A percentile compares a stretch with the other conserved stretches of the same genome.
phyloP scores from a whole-genome alignment of 1,284 basidiomycete genomes.

The Trichosporon asahii region DNA sequence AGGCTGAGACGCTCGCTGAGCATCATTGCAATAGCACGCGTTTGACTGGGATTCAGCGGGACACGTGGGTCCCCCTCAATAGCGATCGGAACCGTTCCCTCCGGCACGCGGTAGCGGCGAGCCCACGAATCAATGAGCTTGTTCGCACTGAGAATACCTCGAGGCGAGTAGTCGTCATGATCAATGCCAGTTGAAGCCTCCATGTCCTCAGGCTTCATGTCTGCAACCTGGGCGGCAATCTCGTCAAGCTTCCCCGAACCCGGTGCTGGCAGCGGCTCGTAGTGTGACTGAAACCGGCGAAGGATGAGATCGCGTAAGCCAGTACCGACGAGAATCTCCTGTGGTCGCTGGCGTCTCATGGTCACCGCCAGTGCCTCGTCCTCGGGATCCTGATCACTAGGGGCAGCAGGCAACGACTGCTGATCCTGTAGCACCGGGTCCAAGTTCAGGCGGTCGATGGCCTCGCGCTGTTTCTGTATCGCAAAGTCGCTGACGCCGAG shows the following conservation, averaged over 20 bases:
- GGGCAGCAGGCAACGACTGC: background rate
- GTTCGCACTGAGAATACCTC: conserved; percentile 65
- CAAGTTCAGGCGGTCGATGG: conserved; percentile 61
- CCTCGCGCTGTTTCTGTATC: conserved; percentile 66
- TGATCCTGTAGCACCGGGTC: conserved; percentile 57
- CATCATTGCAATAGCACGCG: conserved; percentile 80
- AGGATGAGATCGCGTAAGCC: conserved; percentile 66
- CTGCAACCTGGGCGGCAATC: conserved; percentile 23
- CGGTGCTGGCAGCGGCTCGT: conserved; percentile 21
- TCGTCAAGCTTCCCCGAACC: conserved; percentile 11
- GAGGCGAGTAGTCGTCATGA: conserved; percentile 12
- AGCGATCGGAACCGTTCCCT: conserved; percentile 57
- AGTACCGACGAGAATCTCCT: conserved; percentile 64
- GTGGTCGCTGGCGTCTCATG: conserved; percentile 43
- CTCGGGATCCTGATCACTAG: conserved; percentile 1
- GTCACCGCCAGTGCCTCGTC: conserved; percentile 20
- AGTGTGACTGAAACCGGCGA: conserved; percentile 53
- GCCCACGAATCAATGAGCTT: conserved; percentile 73
- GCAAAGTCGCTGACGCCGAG: conserved; percentile 65
- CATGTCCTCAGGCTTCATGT: conserved; percentile 36
- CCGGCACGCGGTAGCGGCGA: conserved; percentile 59
- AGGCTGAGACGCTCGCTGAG: conserved; percentile 72
- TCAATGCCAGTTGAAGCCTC: conserved; percentile 28
- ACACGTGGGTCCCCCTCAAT: conserved; percentile 78
- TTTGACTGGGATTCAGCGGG: conserved; percentile 72